Evolutionary conservation across 2,329 filamentous ascomycete species (phyloP).

Genomic region (Diplodia corticola): DNA sequence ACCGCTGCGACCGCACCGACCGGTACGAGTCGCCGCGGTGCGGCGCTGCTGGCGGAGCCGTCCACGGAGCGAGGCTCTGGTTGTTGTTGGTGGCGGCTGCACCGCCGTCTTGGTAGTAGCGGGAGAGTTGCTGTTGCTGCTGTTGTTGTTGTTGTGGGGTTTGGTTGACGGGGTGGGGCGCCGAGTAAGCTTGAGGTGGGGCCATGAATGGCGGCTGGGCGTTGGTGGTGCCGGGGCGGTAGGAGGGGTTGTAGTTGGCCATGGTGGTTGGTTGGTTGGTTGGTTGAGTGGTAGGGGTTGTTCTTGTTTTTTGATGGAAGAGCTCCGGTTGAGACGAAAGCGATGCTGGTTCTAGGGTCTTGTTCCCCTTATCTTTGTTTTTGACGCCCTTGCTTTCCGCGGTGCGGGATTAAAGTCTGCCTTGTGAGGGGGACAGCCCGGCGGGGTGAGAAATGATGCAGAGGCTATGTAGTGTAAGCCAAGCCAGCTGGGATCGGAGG

Average conservation of each 20-base stretch:
- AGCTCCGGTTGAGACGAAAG: background rate
- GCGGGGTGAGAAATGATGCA: background rate
- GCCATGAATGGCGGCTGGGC: conserved; percentile 68
- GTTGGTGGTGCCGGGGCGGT: conserved; percentile 44
- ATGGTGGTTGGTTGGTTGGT: conserved; percentile 46
- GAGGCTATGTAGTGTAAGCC: conserved; percentile 14
- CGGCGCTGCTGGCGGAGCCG: background rate
- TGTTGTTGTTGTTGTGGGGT: too few species aligned
- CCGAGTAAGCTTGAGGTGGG: conserved; percentile 11
- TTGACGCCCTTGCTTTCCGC: background rate
- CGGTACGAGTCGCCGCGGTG: background rate
- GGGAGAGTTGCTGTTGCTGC: background rate
- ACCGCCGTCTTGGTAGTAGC: background rate
- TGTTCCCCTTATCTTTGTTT: too few species aligned
- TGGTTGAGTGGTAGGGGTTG: conserved; percentile 7
- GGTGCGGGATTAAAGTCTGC: background rate
- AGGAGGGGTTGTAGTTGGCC: conserved; percentile 62
- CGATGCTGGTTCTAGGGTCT: background rate
- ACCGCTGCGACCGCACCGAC: conserved; percentile 25
- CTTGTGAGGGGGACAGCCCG: background rate
- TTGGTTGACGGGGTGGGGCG: conserved; percentile 15
- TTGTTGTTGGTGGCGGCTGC: background rate
- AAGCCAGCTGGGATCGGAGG: background rate
- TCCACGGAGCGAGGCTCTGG: conserved; percentile 11
- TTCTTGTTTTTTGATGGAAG: background rate